A percentile compares a stretch with the other conserved stretches of the same genome.
Evolutionary conservation across 169 alveolate species (phyloP).

Genomic region (Plasmodium gaboni): DNA sequence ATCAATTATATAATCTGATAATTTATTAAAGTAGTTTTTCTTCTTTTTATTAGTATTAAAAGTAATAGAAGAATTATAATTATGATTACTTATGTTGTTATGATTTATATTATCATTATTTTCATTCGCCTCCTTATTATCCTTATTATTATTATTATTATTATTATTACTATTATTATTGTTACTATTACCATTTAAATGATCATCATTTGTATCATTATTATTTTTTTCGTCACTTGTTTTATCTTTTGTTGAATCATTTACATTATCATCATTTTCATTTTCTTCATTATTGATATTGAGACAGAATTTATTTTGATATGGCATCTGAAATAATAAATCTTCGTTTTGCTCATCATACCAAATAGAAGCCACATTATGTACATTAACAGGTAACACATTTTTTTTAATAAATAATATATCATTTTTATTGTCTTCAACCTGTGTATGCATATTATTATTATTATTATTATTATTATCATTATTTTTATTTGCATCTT

Average conservation of each 20-base stretch:
- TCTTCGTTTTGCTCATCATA: slow-evolving; percentile 77
- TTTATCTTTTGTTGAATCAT: too few relatives aligned
- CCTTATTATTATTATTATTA: too few relatives aligned
- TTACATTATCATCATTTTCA: background rate
- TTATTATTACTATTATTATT: too few relatives aligned
- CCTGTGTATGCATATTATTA: background rate
- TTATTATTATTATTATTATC: too few relatives aligned
- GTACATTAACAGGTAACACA: slow-evolving; percentile 25
- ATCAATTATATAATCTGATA: slow-evolving; percentile 38
- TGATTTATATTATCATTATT: too few relatives aligned
- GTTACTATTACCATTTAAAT: too few relatives aligned
- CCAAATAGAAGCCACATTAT: slow-evolving; percentile 63
- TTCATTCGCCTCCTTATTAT: too few relatives aligned
- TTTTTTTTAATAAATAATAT: slow-evolving; percentile 37
- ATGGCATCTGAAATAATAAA: slow-evolving; percentile 62
- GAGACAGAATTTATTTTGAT: slow-evolving; percentile 53
- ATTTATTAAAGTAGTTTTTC: slow-evolving; percentile 1
- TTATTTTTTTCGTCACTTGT: too few relatives aligned
- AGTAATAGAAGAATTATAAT: background rate
- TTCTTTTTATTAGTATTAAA: background rate
- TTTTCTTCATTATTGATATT: slow-evolving; percentile 1
- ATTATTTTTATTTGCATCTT: background rate
- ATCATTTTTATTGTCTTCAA: slow-evolving; percentile 21
- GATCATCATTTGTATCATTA: too few relatives aligned
- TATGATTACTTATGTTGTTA: too few relatives aligned